A percentile compares a stretch with the other conserved stretches of the same genome.
phyloP scores from a whole-genome alignment of 805 yeast species.

The Nakazawaea sp. region DNA sequence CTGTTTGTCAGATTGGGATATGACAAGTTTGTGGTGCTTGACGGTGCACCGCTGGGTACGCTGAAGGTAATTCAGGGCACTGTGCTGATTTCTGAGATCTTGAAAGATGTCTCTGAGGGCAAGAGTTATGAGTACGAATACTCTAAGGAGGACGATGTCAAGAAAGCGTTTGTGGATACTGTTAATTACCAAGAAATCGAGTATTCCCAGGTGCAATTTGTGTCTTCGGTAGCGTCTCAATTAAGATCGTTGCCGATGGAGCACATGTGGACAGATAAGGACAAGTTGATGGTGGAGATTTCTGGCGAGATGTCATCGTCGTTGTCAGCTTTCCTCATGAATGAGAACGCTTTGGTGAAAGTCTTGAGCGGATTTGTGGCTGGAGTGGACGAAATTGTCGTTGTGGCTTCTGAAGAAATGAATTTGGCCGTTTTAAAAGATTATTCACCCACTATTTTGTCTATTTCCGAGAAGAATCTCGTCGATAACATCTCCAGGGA shows the following conservation, averaged over 20 bases:
- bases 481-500: conserved; percentile 16
- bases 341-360: conserved; percentile 28
- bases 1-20: conserved; percentile 11
- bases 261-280: conserved; percentile 20
- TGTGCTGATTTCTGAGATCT: conserved; percentile 3
- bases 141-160: conserved; percentile 17
- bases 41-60: conserved; percentile 9
- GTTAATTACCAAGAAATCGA: conserved; percentile 16
- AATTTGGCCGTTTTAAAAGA: conserved; percentile 8
- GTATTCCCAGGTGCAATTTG: conserved; percentile 27
- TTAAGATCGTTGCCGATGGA: conserved; percentile 23
- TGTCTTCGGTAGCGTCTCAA: conserved; percentile 27
- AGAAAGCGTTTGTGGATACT: conserved; percentile 21
- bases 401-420: conserved; percentile 15
- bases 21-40: conserved; percentile 23
- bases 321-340: neutral
- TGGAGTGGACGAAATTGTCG: conserved; percentile 20
- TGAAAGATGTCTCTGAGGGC: neutral
- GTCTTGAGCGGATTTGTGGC: conserved; percentile 32
- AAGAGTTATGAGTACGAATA: conserved; percentile 13
- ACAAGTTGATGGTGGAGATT: conserved; percentile 17
- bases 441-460: conserved; percentile 26
- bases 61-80: neutral
- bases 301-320: neutral
- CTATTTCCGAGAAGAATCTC: conserved; percentile 20